phyloP scores from a whole-genome alignment of 1,139 yeast genomes.

The Chernovozyma aurita region DNA sequence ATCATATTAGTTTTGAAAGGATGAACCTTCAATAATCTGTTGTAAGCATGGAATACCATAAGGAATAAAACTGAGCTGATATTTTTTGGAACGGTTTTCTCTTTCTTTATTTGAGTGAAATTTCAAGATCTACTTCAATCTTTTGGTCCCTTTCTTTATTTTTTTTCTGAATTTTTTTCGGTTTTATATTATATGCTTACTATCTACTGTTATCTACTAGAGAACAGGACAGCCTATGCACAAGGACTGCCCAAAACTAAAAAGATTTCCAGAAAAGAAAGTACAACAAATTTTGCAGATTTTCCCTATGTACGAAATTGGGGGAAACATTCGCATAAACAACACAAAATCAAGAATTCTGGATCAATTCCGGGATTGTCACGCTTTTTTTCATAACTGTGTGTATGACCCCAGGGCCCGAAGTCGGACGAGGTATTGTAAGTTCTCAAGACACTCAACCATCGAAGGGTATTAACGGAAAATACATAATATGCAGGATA shows the following conservation, averaged over 20 bases:
- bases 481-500: no score
- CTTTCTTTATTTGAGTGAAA: not conserved
- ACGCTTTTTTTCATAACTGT: no score
- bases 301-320: not conserved
- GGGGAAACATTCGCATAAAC: no score
- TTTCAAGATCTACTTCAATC: not conserved
- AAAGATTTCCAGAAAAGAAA: not conserved
- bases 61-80: no score
- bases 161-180: not conserved
- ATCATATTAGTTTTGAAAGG: slow-evolving; percentile 55
- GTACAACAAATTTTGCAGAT: not conserved
- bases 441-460: no score
- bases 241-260: not conserved
- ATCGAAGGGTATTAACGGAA: no score
- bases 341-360: no score
- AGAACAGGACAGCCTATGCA: not conserved
- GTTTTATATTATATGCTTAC: no score
- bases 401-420: no score
- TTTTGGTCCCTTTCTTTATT: not conserved
- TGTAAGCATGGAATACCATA: slow-evolving; percentile 33
- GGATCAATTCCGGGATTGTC: no score
- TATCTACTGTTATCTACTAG: not conserved
- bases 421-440: no score
- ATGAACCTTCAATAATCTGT: slow-evolving; percentile 34
- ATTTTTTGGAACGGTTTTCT: not conserved